These are phyloP conservation scores for Terana coerulea DNA, from an alignment of 768 basidiomycete genomes.

Conservation along the genomic window DNA sequence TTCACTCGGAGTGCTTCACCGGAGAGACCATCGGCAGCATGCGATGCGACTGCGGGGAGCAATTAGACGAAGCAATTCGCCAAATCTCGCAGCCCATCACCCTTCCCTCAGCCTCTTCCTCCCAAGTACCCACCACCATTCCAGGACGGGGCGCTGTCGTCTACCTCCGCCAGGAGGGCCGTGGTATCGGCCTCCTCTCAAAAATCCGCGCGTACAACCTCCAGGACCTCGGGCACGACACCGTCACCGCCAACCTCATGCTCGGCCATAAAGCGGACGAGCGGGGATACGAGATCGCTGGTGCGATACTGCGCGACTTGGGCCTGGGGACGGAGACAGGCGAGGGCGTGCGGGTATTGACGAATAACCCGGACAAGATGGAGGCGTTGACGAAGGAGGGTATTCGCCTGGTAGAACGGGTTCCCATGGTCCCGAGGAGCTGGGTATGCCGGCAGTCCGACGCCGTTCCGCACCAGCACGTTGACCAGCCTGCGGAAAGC, in stretches of 20 bases:
- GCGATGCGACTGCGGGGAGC: constrained; percentile 99
- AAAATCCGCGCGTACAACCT: constrained; percentile 98
- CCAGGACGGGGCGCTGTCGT: constrained; percentile 90
- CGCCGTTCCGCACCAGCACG: constrained; percentile 11
- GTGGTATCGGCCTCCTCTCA: constrained; percentile 92
- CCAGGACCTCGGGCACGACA: constrained; percentile 97
- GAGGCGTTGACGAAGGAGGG: constrained; percentile 83
- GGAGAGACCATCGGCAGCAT: constrained; percentile 97
- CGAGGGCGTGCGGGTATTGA: constrained; percentile 74
- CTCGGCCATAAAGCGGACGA: constrained; percentile 94
- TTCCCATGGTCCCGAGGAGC: constrained; percentile 91
- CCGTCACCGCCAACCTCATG: constrained; percentile 95
- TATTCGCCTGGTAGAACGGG: constrained; percentile 74
- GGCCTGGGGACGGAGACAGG: constrained; percentile 57
- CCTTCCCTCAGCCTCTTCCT: constrained; percentile 19
- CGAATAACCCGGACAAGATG: constrained; percentile 98
- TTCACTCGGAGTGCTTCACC: constrained; percentile 98
- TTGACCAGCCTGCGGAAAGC: constrained; percentile 25
- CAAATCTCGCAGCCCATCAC: constrained; percentile 74
- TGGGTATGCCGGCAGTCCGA: constrained; percentile 50
- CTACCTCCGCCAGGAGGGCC: constrained; percentile 95
- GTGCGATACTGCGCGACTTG: constrained; percentile 84
- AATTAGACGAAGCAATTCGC: constrained; percentile 95
- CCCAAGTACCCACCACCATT: constrained; percentile 40
- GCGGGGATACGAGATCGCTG: constrained; percentile 88